These are phyloP conservation scores for Aspergillus tanneri DNA, from an alignment of 2,329 filamentous ascomycete genomes.

Conservation along the genomic window DNA sequence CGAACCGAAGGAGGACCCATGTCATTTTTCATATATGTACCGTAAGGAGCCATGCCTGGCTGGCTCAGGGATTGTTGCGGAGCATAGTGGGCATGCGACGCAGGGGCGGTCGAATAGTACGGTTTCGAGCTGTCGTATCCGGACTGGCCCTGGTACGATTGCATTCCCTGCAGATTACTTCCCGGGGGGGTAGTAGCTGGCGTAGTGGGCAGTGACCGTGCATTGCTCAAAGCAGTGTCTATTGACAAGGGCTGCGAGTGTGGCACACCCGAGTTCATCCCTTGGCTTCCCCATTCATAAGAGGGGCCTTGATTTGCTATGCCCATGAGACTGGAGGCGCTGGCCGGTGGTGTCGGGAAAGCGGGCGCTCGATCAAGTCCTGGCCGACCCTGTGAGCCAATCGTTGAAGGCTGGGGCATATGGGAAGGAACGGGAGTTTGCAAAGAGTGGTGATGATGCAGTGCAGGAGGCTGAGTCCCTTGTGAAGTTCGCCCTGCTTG, in stretches of 20 bases:
- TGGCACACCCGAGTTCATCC: constrained; percentile 62
- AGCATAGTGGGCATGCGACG: constrained; percentile 66
- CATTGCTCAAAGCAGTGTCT: constrained; percentile 73
- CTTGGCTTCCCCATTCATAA: constrained; percentile 74
- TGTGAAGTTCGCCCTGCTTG: constrained; percentile 54
- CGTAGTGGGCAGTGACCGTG: constrained; percentile 85
- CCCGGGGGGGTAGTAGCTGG: constrained; percentile 88
- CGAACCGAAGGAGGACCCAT: constrained; percentile 78
- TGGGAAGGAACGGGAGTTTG: constrained; percentile 58
- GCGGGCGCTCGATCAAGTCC: constrained; percentile 82
- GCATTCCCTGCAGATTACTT: constrained; percentile 72
- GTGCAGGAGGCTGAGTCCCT: constrained; percentile 64
- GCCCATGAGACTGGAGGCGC: constrained; percentile 79
- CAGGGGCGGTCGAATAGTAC: constrained; percentile 71
- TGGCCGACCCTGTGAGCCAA: constrained; percentile 66
- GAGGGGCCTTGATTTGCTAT: constrained; percentile 71
- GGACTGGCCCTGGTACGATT: constrained; percentile 69
- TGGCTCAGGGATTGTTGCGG: constrained; percentile 60
- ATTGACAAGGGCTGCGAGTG: constrained; percentile 73
- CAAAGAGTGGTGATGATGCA: constrained; percentile 66
- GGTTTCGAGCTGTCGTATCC: constrained; percentile 74
- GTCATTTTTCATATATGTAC: constrained; percentile 74
- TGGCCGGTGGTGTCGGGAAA: constrained; percentile 90
- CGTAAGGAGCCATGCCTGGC: constrained; percentile 69
- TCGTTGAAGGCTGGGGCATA: constrained; percentile 65